A percentile compares a stretch with the other conserved stretches of the same genome.
Evolutionary conservation across 2,329 filamentous ascomycete genomes (phyloP).

Genomic region (Colletotrichum acutatum): DNA sequence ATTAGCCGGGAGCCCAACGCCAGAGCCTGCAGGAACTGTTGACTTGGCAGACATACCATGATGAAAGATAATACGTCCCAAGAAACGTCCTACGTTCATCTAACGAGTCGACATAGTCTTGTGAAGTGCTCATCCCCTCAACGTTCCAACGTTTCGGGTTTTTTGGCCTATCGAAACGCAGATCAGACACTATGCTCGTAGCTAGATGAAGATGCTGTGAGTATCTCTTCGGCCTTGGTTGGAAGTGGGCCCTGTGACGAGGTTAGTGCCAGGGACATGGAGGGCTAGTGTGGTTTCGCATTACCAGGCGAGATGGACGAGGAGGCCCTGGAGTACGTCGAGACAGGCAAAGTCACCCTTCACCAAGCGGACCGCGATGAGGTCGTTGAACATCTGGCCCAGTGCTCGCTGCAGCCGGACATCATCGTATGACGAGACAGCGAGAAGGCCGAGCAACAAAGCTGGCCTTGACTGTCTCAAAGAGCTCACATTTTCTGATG

Average conservation of each 20-base stretch:
- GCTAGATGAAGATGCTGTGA: constrained; percentile 45
- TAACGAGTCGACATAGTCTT: constrained; percentile 5
- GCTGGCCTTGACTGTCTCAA: constrained; percentile 39
- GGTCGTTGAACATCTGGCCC: constrained; percentile 42
- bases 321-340: constrained; percentile 45
- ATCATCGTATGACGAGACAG: constrained; percentile 39
- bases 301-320: constrained; percentile 46
- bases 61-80: constrained; percentile 46
- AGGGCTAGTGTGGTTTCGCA: neutral
- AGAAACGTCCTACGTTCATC: constrained; percentile 45
- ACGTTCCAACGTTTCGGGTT: constrained; percentile 43
- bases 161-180: constrained; percentile 44
- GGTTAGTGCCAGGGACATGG: neutral
- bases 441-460: constrained; percentile 44
- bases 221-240: constrained; percentile 42
- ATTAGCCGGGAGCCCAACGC: neutral
- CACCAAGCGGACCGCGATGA: constrained; percentile 39
- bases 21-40: too few species aligned
- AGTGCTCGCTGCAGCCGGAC: constrained; percentile 41
- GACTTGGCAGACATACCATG: constrained; percentile 39
- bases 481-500: constrained; percentile 33
- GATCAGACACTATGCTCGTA: constrained; percentile 44
- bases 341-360: constrained; percentile 41
- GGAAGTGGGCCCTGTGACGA: constrained; percentile 45
- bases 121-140: constrained; percentile 24